Conservation (phyloP, 805 yeast genomes). For the Candida tibetensis region DNA sequence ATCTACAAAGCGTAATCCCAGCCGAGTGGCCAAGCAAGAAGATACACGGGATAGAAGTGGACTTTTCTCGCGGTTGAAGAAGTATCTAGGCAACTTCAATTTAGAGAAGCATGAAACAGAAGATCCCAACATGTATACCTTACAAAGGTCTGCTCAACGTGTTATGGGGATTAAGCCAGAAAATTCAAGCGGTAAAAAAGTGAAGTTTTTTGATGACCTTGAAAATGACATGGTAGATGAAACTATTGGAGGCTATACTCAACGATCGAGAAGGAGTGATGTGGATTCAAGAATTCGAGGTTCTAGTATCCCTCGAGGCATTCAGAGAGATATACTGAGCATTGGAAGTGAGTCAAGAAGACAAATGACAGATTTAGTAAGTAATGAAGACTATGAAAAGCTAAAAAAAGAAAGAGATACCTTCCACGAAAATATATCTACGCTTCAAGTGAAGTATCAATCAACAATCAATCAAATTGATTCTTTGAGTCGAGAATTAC, state of each 20-base stretch:
- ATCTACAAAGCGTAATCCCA: background rate
- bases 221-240: constrained; percentile 16
- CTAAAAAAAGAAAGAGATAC: background rate
- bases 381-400: background rate
- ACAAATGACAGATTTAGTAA: background rate
- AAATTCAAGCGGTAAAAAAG: background rate
- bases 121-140: constrained; percentile 12
- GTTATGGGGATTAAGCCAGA: constrained; percentile 8
- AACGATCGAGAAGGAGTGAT: background rate
- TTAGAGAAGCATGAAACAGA: constrained; percentile 13
- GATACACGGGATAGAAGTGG: background rate
- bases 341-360: background rate
- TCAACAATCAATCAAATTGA: background rate
- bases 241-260: constrained; percentile 4
- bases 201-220: constrained; percentile 5
- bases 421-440: background rate
- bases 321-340: no score
- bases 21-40: background rate
- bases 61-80: constrained; percentile 11
- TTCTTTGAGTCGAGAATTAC: background rate
- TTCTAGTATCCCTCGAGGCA: no score
- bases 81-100: constrained; percentile 12
- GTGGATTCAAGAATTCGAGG: background rate
- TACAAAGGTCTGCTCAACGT: constrained; percentile 17
- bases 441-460: background rate